Percentiles rank a stretch among this genome's conserved stretches.
phyloP scores from a whole-genome alignment of 2,329 filamentous ascomycete species.

The Diplodia corticola region DNA sequence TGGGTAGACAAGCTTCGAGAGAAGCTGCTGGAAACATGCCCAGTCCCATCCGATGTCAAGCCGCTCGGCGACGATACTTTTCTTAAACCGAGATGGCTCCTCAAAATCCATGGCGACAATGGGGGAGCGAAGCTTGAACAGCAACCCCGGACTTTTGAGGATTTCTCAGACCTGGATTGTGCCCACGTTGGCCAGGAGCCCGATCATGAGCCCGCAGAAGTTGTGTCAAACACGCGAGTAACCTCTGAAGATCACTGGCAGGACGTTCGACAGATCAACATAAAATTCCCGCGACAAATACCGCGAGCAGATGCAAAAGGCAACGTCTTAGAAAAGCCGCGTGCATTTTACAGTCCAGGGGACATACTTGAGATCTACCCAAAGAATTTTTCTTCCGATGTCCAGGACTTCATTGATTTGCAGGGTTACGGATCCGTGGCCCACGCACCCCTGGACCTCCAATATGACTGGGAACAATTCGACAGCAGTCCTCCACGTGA shows the following conservation, averaged over 20 bases:
- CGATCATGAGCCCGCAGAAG: slow-evolving; percentile 50
- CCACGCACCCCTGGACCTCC: slow-evolving; percentile 64
- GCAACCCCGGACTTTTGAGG: not conserved
- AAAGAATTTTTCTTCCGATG: slow-evolving; percentile 81
- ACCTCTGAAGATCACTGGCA: slow-evolving; percentile 84
- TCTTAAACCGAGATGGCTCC: slow-evolving; percentile 72
- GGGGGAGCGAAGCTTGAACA: not conserved
- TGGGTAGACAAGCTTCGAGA: slow-evolving; percentile 72
- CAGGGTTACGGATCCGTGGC: slow-evolving; percentile 78
- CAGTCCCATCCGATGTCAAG: slow-evolving; percentile 64
- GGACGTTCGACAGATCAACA: slow-evolving; percentile 79
- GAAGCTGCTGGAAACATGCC: slow-evolving; percentile 65
- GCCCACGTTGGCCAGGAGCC: slow-evolving; percentile 14
- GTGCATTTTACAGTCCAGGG: slow-evolving; percentile 63
- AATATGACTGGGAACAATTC: slow-evolving; percentile 34
- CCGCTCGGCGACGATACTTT: slow-evolving; percentile 74
- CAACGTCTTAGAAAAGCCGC: not conserved
- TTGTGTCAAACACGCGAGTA: slow-evolving; percentile 69
- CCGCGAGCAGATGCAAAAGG: slow-evolving; percentile 8
- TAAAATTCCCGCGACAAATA: slow-evolving; percentile 47
- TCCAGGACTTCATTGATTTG: slow-evolving; percentile 72
- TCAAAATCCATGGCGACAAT: slow-evolving; percentile 44
- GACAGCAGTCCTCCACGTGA: slow-evolving; percentile 40
- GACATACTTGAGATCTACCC: slow-evolving; percentile 81
- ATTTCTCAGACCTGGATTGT: not conserved